A percentile compares a stretch with the other conserved stretches of the same genome.
These are phyloP conservation scores for Botrytis aclada DNA, from an alignment of 2,329 filamentous ascomycete genomes.

Conservation along the genomic window DNA sequence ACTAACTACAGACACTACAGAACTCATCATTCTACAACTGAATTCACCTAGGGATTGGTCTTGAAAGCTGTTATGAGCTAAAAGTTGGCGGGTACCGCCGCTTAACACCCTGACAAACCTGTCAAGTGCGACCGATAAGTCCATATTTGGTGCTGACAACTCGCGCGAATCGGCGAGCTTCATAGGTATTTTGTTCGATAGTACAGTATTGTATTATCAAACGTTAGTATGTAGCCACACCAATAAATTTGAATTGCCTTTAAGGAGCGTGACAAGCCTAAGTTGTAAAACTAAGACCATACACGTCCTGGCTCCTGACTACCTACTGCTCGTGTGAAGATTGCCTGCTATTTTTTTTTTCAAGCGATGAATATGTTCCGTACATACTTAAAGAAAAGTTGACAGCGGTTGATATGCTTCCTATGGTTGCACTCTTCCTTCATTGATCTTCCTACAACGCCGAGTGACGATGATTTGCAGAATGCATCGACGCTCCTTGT, in stretches of 20 bases:
- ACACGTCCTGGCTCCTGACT: background rate
- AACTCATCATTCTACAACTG: background rate
- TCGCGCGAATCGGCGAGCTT: conserved; percentile 19
- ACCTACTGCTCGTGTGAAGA: background rate
- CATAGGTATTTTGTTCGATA: conserved; percentile 15
- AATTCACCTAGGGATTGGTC: background rate
- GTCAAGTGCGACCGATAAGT: conserved; percentile 17
- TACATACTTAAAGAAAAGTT: background rate
- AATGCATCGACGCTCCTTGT: conserved; percentile 12
- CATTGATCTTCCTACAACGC: conserved; percentile 8
- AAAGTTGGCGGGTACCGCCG: conserved; percentile 15
- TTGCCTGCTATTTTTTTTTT: background rate
- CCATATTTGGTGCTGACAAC: conserved; percentile 21
- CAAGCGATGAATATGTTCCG: conserved; percentile 4
- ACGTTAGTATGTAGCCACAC: conserved; percentile 17
- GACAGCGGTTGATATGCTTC: conserved; percentile 16
- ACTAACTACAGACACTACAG: background rate
- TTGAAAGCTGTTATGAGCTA: conserved; percentile 4
- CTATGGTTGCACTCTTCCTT: conserved; percentile 10
- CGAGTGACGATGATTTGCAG: conserved; percentile 20
- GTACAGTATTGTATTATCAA: conserved; percentile 16
- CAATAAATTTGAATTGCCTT: conserved; percentile 16
- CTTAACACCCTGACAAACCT: conserved; percentile 9
- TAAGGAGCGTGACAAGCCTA: conserved; percentile 6
- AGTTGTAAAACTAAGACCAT: conserved; percentile 5